phyloP scores from a whole-genome alignment of 1,139 yeast species.

The Yamadazyma songkhlaensis region DNA sequence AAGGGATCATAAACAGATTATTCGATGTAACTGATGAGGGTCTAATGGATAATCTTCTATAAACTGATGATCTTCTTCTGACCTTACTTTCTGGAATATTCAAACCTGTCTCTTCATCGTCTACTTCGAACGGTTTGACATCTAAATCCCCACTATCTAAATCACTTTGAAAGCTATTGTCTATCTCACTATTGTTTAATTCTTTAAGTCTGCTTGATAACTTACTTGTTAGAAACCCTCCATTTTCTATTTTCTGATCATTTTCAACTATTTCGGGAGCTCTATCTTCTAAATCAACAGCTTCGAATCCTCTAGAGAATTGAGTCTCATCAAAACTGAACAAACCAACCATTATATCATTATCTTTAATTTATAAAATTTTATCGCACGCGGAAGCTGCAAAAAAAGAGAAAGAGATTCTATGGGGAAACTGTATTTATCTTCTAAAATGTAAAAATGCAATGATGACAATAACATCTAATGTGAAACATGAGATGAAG shows the following conservation, averaged over 20 bases:
- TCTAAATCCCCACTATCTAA: constrained; percentile 7
- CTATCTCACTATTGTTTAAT: constrained; percentile 3
- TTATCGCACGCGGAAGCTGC: constrained; percentile 2
- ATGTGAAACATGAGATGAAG: constrained; percentile 6
- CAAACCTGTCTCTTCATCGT: neutral
- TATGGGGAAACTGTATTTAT: neutral
- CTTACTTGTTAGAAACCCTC: no score
- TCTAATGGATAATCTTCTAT: constrained; percentile 22
- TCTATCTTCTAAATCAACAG: no score
- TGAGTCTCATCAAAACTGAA: constrained; percentile 22
- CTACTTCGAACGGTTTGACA: constrained; percentile 4
- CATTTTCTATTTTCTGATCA: no score
- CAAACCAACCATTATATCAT: constrained; percentile 11
- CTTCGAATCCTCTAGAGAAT: no score
- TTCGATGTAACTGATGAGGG: constrained; percentile 17
- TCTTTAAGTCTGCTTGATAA: no score
- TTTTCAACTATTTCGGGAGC: no score
- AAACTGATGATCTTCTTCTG: constrained; percentile 23
- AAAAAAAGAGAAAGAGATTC: neutral
- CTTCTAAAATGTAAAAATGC: constrained; percentile 1
- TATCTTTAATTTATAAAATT: neutral
- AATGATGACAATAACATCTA: constrained; percentile 4
- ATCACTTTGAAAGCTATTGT: neutral
- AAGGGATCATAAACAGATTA: constrained; percentile 19
- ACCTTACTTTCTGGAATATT: constrained; percentile 2